Percentiles rank a stretch among this genome's conserved stretches.
Evolutionary conservation across 2,329 filamentous ascomycete species (phyloP).

Genomic region (Trematosphaeria pertusa): DNA sequence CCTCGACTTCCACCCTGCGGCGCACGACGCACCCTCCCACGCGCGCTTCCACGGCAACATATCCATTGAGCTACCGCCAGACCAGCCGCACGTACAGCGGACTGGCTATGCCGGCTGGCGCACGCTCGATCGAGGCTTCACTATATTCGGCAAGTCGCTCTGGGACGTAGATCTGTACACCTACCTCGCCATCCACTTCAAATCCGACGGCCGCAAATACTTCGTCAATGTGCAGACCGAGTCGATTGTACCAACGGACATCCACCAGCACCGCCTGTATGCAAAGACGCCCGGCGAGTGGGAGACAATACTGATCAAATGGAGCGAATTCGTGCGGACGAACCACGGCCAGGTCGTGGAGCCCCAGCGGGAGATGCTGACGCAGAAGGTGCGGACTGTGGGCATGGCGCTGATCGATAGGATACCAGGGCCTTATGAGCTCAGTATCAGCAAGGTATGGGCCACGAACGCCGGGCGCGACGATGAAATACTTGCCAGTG

Average conservation of each 20-base stretch:
- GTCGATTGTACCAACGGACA: slow-evolving; percentile 88
- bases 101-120: slow-evolving; percentile 91
- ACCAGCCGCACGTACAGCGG: slow-evolving; percentile 76
- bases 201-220: slow-evolving; percentile 90
- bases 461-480: slow-evolving; percentile 73
- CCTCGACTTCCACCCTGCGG: slow-evolving; percentile 67
- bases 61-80: slow-evolving; percentile 79
- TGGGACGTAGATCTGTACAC: slow-evolving; percentile 92
- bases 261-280: slow-evolving; percentile 92
- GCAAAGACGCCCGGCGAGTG: slow-evolving; percentile 80
- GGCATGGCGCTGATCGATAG: slow-evolving; percentile 91
- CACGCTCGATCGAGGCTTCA: slow-evolving; percentile 76
- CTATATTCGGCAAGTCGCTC: slow-evolving; percentile 82
- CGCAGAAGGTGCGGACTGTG: slow-evolving; percentile 83
- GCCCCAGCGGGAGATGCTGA: slow-evolving; percentile 87
- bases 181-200: slow-evolving; percentile 86
- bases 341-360: slow-evolving; percentile 92
- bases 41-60: slow-evolving; percentile 87
- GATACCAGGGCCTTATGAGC: slow-evolving; percentile 84
- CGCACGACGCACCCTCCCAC: slow-evolving; percentile 65
- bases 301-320: slow-evolving; percentile 93
- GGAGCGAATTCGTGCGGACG: slow-evolving; percentile 92
- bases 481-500: slow-evolving; percentile 41
- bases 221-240: slow-evolving; percentile 97
- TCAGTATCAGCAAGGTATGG: slow-evolving; percentile 87